Conservation (phyloP, 2,329 filamentous ascomycete genomes). For the Ceratocystis alfenasii region DNA sequence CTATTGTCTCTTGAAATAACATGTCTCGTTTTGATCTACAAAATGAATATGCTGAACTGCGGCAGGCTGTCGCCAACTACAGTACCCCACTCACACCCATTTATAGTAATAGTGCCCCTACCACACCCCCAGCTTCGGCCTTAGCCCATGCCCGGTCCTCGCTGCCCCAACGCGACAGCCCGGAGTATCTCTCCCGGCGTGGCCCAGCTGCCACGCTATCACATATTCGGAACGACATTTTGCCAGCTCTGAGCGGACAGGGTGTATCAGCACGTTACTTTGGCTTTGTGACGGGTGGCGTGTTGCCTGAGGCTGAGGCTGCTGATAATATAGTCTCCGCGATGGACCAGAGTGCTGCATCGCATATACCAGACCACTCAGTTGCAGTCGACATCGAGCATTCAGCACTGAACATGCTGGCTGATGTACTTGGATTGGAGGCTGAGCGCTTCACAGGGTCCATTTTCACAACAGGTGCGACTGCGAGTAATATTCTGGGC, state of each 20-base stretch:
- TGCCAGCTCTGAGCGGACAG: slow-evolving; percentile 53
- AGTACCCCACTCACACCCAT: neutral
- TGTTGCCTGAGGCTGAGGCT: slow-evolving; percentile 64
- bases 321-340: slow-evolving; percentile 75
- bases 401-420: slow-evolving; percentile 55
- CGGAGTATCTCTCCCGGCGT: neutral
- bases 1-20: neutral
- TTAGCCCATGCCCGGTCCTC: slow-evolving; percentile 11
- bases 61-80: neutral
- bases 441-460: slow-evolving; percentile 46
- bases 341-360: slow-evolving; percentile 72
- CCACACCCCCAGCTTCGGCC: neutral
- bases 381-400: slow-evolving; percentile 68
- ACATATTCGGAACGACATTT: slow-evolving; percentile 38
- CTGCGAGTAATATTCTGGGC: slow-evolving; percentile 72
- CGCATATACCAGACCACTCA: slow-evolving; percentile 67
- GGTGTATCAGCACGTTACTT: slow-evolving; percentile 61
- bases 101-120: neutral
- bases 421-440: slow-evolving; percentile 52
- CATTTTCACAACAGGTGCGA: slow-evolving; percentile 50
- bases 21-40: slow-evolving; percentile 13
- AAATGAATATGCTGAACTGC: slow-evolving; percentile 15
- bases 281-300: slow-evolving; percentile 78
- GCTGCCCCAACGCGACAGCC: neutral
- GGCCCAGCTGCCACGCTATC: slow-evolving; percentile 3